phyloP scores from a whole-genome alignment of 2,329 filamentous ascomycete genomes.

The Fonsecaea monophora region DNA sequence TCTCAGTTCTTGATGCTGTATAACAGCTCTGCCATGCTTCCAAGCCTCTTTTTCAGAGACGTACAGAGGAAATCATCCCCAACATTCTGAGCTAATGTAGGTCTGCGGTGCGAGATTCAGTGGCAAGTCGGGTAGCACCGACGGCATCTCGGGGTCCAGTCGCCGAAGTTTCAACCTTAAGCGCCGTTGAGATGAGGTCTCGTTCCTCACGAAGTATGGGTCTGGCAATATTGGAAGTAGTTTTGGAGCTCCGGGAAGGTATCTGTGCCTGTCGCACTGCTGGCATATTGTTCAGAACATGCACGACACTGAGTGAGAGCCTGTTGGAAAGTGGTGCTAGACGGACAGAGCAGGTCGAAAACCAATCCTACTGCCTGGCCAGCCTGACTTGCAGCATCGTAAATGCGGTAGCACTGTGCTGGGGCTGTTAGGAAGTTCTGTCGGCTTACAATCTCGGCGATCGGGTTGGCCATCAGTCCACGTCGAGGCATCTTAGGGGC shows the following conservation, averaged over 20 bases:
- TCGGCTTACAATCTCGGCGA: constrained; percentile 24
- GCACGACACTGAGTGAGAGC: constrained; percentile 6
- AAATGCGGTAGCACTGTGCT: constrained; percentile 23
- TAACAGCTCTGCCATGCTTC: background rate
- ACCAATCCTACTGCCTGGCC: constrained; percentile 17
- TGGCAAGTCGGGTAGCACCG: background rate
- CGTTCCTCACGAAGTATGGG: constrained; percentile 6
- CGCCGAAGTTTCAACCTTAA: background rate
- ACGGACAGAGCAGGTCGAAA: constrained; percentile 13
- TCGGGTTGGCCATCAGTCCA: constrained; percentile 12
- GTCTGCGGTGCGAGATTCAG: background rate
- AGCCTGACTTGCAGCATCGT: constrained; percentile 20
- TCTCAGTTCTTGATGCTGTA: background rate
- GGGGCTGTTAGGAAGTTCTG: constrained; percentile 19
- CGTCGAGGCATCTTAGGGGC: constrained; percentile 15
- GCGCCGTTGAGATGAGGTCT: background rate
- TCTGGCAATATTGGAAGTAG: constrained; percentile 17
- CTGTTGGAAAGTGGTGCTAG: constrained; percentile 1
- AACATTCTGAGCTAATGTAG: background rate
- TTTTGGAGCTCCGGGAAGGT: constrained; percentile 18
- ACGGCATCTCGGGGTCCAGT: background rate
- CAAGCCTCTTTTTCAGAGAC: background rate
- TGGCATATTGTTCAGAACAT: constrained; percentile 9
- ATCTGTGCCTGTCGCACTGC: constrained; percentile 4
- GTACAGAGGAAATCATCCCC: background rate